phyloP scores from a whole-genome alignment of 371 early-diverging fungal genomes.

The Zopfochytrium polystomum region DNA sequence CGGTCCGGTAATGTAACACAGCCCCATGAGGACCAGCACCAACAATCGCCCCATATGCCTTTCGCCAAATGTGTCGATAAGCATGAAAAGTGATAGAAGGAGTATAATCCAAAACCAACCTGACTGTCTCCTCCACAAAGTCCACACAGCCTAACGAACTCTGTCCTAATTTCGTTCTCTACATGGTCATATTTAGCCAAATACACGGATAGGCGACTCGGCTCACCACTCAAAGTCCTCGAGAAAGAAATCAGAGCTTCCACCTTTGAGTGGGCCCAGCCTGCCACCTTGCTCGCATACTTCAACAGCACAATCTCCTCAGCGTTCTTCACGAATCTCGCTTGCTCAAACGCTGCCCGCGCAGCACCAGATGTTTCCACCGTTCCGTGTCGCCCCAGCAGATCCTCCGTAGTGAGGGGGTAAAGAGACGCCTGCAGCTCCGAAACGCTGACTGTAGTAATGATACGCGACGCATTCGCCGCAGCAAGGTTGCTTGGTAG shows the following conservation, averaged over 20 bases:
- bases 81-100: slow-evolving; percentile 20
- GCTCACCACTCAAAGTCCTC: background rate
- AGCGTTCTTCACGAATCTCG: slow-evolving; percentile 73
- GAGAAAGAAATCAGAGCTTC: slow-evolving; percentile 10
- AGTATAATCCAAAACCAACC: background rate
- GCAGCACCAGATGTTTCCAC: slow-evolving; percentile 11
- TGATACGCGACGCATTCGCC: background rate
- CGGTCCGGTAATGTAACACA: slow-evolving; percentile 75
- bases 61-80: slow-evolving; percentile 55
- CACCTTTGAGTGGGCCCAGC: slow-evolving; percentile 28
- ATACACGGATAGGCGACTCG: background rate
- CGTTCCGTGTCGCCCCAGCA: background rate
- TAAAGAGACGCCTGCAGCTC: slow-evolving; percentile 11
- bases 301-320: slow-evolving; percentile 70
- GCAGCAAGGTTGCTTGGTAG: slow-evolving; percentile 6
- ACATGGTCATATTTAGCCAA: background rate
- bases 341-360: slow-evolving; percentile 61
- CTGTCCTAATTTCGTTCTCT: slow-evolving; percentile 21
- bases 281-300: slow-evolving; percentile 55
- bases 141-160: slow-evolving; percentile 18
- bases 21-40: slow-evolving; percentile 79
- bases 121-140: slow-evolving; percentile 29
- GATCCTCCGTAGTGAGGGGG: background rate
- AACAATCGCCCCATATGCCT: slow-evolving; percentile 82
- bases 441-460: slow-evolving; percentile 10